Evolutionary conservation across 2,329 filamentous ascomycete species (phyloP).

Genomic region (Pyrenophora teres): DNA sequence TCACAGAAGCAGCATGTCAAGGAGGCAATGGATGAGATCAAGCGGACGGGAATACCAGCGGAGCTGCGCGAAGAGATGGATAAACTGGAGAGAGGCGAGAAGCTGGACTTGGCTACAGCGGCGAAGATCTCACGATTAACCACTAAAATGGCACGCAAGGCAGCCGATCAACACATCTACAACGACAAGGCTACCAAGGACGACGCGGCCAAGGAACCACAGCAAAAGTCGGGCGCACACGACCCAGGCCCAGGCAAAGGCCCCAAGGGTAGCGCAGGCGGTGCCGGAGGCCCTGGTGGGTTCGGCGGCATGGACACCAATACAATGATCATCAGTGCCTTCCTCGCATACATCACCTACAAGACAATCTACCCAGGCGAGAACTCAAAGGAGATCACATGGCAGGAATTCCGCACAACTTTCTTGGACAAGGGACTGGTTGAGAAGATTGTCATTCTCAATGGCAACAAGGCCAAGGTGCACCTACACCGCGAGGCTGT

Average conservation of each 20-base stretch:
- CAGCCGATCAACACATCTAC: conserved; percentile 47
- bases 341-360: conserved; percentile 65
- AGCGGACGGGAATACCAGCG: conserved; percentile 69
- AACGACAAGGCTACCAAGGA: conserved; percentile 30
- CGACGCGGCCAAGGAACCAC: conserved; percentile 33
- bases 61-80: conserved; percentile 70
- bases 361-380: conserved; percentile 69
- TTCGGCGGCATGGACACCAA: conserved; percentile 56
- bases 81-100: conserved; percentile 55
- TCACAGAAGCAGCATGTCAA: conserved; percentile 65
- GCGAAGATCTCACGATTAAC: conserved; percentile 65
- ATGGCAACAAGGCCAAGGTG: conserved; percentile 77
- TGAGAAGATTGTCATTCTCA: conserved; percentile 84
- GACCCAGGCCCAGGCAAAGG: conserved; percentile 50
- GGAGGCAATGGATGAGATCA: conserved; percentile 65
- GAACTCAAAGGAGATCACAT: conserved; percentile 81
- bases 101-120: conserved; percentile 59
- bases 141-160: conserved; percentile 60
- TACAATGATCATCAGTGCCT: conserved; percentile 61
- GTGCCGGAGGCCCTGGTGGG: conserved; percentile 14
- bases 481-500: conserved; percentile 77
- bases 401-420: conserved; percentile 92
- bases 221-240: conserved; percentile 53
- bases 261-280: conserved; percentile 34
- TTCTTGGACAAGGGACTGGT: conserved; percentile 97